These are phyloP conservation scores for Ogataea pini DNA, from an alignment of 805 yeast species.

Conservation along the genomic window DNA sequence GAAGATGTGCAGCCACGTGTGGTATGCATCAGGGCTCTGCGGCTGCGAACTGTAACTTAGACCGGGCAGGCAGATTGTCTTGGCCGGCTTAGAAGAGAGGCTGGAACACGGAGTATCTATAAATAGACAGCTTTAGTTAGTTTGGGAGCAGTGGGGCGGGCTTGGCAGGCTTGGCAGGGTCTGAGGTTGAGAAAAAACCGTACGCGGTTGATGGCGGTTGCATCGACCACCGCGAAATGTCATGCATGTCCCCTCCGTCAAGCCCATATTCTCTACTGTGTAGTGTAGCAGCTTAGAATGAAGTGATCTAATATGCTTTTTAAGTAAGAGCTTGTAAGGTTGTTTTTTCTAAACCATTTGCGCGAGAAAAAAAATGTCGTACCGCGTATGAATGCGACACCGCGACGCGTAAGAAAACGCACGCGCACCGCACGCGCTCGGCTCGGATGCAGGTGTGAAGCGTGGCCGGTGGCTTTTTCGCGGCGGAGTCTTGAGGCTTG, in stretches of 20 bases:
- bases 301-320: too few species aligned
- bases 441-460: background rate
- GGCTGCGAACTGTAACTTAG: background rate
- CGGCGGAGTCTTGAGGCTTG: slow-evolving; percentile 4
- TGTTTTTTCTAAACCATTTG: too few species aligned
- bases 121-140: background rate
- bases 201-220: background rate
- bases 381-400: background rate
- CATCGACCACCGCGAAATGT: too few species aligned
- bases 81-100: background rate
- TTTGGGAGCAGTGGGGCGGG: too few species aligned
- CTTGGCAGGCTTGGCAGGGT: slow-evolving; percentile 3
- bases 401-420: background rate
- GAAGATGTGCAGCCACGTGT: background rate
- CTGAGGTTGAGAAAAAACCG: background rate
- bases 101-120: background rate
- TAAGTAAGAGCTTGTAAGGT: too few species aligned
- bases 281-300: too few species aligned
- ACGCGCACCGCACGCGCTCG: background rate
- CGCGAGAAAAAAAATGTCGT: background rate
- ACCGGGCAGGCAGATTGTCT: background rate
- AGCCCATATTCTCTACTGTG: too few species aligned
- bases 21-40: too few species aligned
- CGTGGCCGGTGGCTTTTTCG: slow-evolving; percentile 1
- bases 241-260: too few species aligned